These are phyloP conservation scores for Miscanthus sacchariflorus DNA, from an alignment of 202 grass and related monocot genomes.

Conservation along the genomic window DNA sequence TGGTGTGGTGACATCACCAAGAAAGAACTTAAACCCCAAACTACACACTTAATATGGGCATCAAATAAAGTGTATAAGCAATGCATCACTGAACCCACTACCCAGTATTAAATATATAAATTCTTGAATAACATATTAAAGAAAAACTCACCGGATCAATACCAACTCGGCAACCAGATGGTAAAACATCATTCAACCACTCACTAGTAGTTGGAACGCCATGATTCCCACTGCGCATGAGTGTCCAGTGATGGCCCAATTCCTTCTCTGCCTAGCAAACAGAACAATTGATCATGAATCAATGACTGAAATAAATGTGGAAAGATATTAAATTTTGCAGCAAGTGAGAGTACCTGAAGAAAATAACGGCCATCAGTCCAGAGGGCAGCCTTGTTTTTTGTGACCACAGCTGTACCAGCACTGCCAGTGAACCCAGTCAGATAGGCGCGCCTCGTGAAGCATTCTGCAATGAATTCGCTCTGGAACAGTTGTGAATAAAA, in stretches of 20 bases:
- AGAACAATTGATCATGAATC: slow-evolving; percentile 12
- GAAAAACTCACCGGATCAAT: slow-evolving; percentile 91
- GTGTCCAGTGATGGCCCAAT: slow-evolving; percentile 74
- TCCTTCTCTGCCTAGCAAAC: slow-evolving; percentile 83
- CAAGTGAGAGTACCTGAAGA: slow-evolving; percentile 68
- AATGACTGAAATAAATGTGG: background rate
- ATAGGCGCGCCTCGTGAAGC: slow-evolving; percentile 83
- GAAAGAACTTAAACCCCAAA: background rate
- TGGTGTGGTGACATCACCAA: background rate
- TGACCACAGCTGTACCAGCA: slow-evolving; percentile 96
- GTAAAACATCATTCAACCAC: slow-evolving; percentile 94
- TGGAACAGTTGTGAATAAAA: slow-evolving; percentile 43
- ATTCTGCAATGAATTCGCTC: slow-evolving; percentile 96
- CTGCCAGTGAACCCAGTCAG: slow-evolving; percentile 94
- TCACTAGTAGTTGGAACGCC: slow-evolving; percentile 85
- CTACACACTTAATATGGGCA: background rate
- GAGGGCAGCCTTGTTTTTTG: slow-evolving; percentile 83
- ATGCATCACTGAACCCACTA: background rate
- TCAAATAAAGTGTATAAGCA: slow-evolving; percentile 17
- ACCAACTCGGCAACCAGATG: slow-evolving; percentile 81
- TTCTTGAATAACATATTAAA: slow-evolving; percentile 23
- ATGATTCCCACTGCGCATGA: slow-evolving; percentile 92
- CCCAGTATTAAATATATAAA: background rate
- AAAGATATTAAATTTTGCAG: background rate
- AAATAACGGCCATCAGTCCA: slow-evolving; percentile 99